Base-by-base conservation (phyloP, 2,329 filamentous ascomycete species). In the Penicillium sp. region DNA sequence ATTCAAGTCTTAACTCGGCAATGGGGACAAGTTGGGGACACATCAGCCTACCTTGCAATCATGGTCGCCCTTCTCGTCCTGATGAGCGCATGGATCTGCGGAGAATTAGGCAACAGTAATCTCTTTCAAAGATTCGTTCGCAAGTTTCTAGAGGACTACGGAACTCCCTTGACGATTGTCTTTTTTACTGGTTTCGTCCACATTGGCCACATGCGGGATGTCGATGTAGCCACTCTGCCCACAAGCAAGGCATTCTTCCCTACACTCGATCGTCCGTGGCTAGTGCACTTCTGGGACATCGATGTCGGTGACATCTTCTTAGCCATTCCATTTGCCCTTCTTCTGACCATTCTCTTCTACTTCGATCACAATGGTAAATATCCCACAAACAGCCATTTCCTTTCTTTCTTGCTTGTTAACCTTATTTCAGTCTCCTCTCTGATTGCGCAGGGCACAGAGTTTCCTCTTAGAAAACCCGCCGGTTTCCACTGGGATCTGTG, bases 131-230 rank as follows among this genome's bases (percentile, higher is more conserved):
- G 92, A 53, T 85, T 87, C 33, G 76, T 94, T 8, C 84, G 91
- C 18, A 86, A 92, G 59, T 95, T 96, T 65, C 81, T 96, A 60
- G 91, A 94, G 69, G 91, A 96, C 71, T 96, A 96, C 68, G 91
- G 91, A 48, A 95, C 91, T 0, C 91, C 91, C 0, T 77, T 93
- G 56, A 91, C 89, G 0, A 83, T 92, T 51, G 77, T 96, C 56
- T 96, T 96, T 79, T 96, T 96, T 71, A 92, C 91, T 0, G 91
- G 91, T 0, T 96, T 95, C 66, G 88, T 94, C 1, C 89, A 94
- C 71, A 85, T 95, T 58, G 91, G 91, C 7, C 87, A 89, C 65
- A 93, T 96, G 89, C 77, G 76, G n/a, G 74, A 81, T 36, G 82
- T 95, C 1, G 70, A 84, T 18, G 77, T 96, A 9, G 84, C 89